Conservation (phyloP, 768 basidiomycete genomes). For the Rhizopogon salebrosus region DNA sequence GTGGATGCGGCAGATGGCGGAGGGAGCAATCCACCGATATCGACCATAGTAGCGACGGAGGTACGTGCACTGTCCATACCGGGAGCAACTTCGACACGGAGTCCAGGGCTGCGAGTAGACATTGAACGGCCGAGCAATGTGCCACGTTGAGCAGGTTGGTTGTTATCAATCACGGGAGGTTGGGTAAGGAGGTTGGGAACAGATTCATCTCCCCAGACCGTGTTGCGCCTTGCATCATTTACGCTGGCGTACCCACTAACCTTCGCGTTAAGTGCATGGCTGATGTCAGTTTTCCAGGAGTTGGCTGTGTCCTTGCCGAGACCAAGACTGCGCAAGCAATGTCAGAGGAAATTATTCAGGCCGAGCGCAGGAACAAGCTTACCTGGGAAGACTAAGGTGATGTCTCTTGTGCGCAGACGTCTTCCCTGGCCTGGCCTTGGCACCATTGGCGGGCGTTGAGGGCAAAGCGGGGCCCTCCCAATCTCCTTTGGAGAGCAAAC, state of each 20-base stretch:
- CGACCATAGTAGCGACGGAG: conserved; percentile 40
- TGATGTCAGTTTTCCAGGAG: conserved; percentile 53
- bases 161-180: conserved; percentile 39
- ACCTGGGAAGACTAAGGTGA: conserved; percentile 69
- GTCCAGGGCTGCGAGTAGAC: conserved; percentile 41
- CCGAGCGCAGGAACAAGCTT: conserved; percentile 18
- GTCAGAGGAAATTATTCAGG: neutral
- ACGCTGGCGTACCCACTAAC: conserved; percentile 35
- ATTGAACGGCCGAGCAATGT: conserved; percentile 27
- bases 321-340: conserved; percentile 41
- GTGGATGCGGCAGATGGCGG: conserved; percentile 57
- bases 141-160: conserved; percentile 13
- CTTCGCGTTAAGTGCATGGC: conserved; percentile 41
- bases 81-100: conserved; percentile 47
- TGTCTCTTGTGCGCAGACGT: conserved; percentile 52
- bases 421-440: conserved; percentile 34
- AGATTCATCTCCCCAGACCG: conserved; percentile 40
- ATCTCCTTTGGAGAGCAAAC: conserved; percentile 28
- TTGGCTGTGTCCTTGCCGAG: conserved; percentile 57
- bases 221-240: conserved; percentile 41
- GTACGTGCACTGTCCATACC: conserved; percentile 45
- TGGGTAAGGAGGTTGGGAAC: conserved; percentile 24
- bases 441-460: conserved; percentile 53
- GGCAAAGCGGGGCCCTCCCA: conserved; percentile 55
- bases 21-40: conserved; percentile 24